phyloP scores from a whole-genome alignment of 139 green algal genomes.

The Chlamydomonas eustigma region DNA sequence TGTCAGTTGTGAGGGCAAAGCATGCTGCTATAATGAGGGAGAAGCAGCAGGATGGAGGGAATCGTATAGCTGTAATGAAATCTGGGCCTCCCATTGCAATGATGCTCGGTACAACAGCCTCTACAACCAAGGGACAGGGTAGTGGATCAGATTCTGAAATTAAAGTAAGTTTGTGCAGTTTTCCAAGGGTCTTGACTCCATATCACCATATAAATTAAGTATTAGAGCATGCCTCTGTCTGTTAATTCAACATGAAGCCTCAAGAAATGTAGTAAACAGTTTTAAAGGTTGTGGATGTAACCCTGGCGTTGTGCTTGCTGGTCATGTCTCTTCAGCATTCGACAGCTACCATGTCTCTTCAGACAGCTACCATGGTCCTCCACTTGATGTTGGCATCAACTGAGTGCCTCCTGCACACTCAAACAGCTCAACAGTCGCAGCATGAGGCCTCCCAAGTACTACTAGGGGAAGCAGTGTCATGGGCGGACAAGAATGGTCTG shows the following conservation, averaged over 20 bases:
- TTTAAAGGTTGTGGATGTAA: no score
- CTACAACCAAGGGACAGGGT: neutral
- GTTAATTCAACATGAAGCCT: no score
- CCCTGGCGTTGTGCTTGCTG: neutral
- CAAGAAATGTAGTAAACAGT: no score
- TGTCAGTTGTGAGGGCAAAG: neutral
- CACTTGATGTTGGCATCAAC: conserved; percentile 25
- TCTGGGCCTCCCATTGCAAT: neutral
- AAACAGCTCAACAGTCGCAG: neutral
- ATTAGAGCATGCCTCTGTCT: no score
- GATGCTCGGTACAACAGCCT: neutral
- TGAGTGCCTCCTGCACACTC: conserved; percentile 39
- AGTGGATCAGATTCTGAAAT: no score
- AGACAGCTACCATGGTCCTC: conserved; percentile 8
- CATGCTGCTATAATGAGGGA: neutral
- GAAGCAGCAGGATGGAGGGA: neutral
- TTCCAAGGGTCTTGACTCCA: no score
- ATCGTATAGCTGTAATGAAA: neutral
- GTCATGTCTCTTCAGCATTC: neutral
- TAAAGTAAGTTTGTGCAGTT: no score
- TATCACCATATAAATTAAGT: no score
- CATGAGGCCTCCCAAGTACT: conserved; percentile 16
- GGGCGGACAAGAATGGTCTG: conserved; percentile 10
- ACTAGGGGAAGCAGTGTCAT: conserved; percentile 21
- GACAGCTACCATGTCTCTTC: no score